These are phyloP conservation scores for Pachyrhizus erosus DNA, from an alignment of 306 rosid species.

Conservation along the genomic window DNA sequence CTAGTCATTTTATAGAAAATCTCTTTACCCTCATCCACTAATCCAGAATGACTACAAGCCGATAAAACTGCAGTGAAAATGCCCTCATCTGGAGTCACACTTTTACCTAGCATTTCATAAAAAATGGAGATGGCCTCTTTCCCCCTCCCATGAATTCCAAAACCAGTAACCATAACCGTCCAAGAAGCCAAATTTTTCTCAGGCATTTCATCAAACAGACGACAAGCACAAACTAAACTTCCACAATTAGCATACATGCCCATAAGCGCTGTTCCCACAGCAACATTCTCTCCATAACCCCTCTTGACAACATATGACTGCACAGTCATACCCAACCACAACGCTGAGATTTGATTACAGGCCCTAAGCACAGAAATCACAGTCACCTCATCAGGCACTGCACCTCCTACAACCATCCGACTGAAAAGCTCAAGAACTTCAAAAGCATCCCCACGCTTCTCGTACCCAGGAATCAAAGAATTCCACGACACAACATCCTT, in stretches of 20 bases:
- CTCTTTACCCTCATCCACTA: slow-evolving; percentile 62
- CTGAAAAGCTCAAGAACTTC: slow-evolving; percentile 59
- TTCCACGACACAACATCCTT: slow-evolving; percentile 67
- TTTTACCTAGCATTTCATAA: slow-evolving; percentile 51
- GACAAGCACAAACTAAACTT: slow-evolving; percentile 54
- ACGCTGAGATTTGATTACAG: slow-evolving; percentile 59
- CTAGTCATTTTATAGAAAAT: slow-evolving; percentile 53
- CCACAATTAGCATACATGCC: slow-evolving; percentile 76
- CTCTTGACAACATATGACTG: slow-evolving; percentile 58
- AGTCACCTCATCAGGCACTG: slow-evolving; percentile 63
- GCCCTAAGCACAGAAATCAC: slow-evolving; percentile 53
- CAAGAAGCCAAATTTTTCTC: slow-evolving; percentile 62
- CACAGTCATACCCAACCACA: slow-evolving; percentile 57
- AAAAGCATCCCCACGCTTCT: slow-evolving; percentile 57
- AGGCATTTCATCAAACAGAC: slow-evolving; percentile 57
- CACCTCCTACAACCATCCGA: slow-evolving; percentile 54
- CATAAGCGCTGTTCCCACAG: slow-evolving; percentile 61
- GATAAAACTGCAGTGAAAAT: slow-evolving; percentile 64
- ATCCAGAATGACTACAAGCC: slow-evolving; percentile 75
- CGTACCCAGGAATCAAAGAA: slow-evolving; percentile 67
- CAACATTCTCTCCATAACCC: slow-evolving; percentile 55
- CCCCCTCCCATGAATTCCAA: slow-evolving; percentile 69
- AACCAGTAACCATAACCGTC: slow-evolving; percentile 66
- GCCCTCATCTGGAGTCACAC: slow-evolving; percentile 62
- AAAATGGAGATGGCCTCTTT: slow-evolving; percentile 63